Percentiles rank a stretch among this genome's conserved stretches.
These are phyloP conservation scores for Annona cherimola DNA, from an alignment of 164 flowering plant species.

Conservation along the genomic window DNA sequence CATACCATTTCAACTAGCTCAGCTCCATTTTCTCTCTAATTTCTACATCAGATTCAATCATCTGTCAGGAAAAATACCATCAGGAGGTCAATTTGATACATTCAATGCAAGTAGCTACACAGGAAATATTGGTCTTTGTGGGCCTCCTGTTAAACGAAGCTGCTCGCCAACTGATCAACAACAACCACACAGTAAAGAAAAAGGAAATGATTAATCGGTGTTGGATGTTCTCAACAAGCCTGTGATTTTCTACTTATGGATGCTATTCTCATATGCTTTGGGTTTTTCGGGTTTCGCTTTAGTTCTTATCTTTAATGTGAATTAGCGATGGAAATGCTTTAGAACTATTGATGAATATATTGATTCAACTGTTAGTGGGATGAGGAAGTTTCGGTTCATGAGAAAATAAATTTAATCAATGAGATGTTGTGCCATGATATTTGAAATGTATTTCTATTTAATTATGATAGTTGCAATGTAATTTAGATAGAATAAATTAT, in stretches of 20 bases:
- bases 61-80: neutral
- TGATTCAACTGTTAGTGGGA: neutral
- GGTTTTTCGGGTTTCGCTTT: slow-evolving; percentile 8
- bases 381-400: too few relatives aligned
- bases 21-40: slow-evolving; percentile 8
- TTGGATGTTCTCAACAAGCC: neutral
- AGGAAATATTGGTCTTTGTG: slow-evolving; percentile 12
- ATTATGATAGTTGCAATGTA: too few relatives aligned
- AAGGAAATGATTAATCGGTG: neutral
- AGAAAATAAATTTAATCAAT: too few relatives aligned
- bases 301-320: slow-evolving; percentile 1
- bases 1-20: neutral
- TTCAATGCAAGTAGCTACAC: neutral
- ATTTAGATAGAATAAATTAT: too few relatives aligned
- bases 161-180: neutral
- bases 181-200: neutral
- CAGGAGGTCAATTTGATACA: neutral
- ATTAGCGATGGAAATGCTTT: slow-evolving; percentile 7
- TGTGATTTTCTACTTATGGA: slow-evolving; percentile 6
- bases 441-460: too few relatives aligned
- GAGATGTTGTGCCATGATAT: too few relatives aligned
- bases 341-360: neutral
- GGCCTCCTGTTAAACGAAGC: neutral
- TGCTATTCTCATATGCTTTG: slow-evolving; percentile 4
- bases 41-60: slow-evolving; percentile 3